Conservation (phyloP, 2,329 filamentous ascomycete species). For the Fusarium secorum region DNA sequence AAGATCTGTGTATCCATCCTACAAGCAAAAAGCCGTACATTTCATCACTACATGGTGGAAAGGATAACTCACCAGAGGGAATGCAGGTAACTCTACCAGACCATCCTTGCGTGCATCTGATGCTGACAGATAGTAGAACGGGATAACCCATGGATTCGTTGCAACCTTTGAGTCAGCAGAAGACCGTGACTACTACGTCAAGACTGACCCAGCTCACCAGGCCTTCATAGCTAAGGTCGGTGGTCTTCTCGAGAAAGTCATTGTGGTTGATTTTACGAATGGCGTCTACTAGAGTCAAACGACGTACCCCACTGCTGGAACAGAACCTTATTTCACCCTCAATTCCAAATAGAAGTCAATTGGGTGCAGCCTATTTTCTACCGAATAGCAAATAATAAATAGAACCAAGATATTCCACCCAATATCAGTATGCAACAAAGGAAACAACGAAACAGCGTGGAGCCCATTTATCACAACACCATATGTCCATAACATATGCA, state of each 20-base stretch:
- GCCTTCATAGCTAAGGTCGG: conserved; percentile 63
- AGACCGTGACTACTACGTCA: conserved; percentile 74
- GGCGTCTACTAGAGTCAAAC: conserved; percentile 49
- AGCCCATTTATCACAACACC: no score
- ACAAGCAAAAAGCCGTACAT: conserved; percentile 5
- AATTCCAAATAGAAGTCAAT: background rate
- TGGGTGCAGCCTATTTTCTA: no score
- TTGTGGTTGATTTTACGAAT: conserved; percentile 67
- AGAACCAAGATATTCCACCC: no score
- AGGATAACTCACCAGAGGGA: conserved; percentile 17
- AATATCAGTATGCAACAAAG: no score
- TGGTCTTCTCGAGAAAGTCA: conserved; percentile 59
- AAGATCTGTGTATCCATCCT: conserved; percentile 11
- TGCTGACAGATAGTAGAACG: conserved; percentile 53
- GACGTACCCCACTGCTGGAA: no score
- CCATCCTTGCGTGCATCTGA: fast-evolving
- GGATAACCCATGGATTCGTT: conserved; percentile 74
- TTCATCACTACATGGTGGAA: background rate
- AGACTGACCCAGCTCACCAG: conserved; percentile 69
- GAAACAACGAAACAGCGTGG: no score
- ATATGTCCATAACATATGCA: no score
- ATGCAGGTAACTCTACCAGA: background rate
- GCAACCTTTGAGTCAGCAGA: conserved; percentile 68
- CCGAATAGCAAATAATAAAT: no score
- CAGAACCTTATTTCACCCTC: no score